These are phyloP conservation scores for Fusarium sp. DNA, from an alignment of 2,329 filamentous ascomycete genomes.

Conservation along the genomic window DNA sequence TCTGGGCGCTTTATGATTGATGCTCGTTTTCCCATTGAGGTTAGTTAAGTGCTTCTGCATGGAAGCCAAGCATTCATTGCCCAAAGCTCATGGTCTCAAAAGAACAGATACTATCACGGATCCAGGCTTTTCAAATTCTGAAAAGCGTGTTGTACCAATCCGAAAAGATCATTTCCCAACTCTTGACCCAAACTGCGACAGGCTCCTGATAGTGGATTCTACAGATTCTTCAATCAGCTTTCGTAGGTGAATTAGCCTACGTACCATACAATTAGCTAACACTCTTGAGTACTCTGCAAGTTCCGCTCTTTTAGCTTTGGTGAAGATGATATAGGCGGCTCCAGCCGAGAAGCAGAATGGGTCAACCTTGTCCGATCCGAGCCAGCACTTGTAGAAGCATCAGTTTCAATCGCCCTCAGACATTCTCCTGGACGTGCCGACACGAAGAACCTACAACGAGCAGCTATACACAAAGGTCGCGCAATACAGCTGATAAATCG, in stretches of 20 bases:
- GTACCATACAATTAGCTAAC: neutral
- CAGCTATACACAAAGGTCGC: constrained; percentile 4
- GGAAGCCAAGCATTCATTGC: constrained; percentile 1
- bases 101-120: neutral
- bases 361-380: constrained; percentile 34
- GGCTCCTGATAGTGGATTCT: neutral
- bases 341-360: constrained; percentile 25
- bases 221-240: neutral
- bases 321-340: neutral
- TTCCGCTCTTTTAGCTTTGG: constrained; percentile 15
- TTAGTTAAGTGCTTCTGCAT: neutral
- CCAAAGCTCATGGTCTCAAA: too few relatives aligned
- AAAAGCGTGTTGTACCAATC: neutral
- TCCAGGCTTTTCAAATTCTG: accelerated
- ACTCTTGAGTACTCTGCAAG: neutral
- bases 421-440: neutral
- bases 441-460: neutral
- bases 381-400: constrained; percentile 44
- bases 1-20: neutral
- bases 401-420: constrained; percentile 33
- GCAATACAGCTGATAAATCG: constrained; percentile 36
- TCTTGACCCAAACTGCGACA: neutral
- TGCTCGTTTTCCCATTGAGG: neutral
- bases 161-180: too few relatives aligned
- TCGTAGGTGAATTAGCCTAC: neutral